Percentiles rank a stretch among this genome's conserved stretches.
phyloP scores from a whole-genome alignment of 2,329 filamentous ascomycete species.

The Rosellinia necatrix region DNA sequence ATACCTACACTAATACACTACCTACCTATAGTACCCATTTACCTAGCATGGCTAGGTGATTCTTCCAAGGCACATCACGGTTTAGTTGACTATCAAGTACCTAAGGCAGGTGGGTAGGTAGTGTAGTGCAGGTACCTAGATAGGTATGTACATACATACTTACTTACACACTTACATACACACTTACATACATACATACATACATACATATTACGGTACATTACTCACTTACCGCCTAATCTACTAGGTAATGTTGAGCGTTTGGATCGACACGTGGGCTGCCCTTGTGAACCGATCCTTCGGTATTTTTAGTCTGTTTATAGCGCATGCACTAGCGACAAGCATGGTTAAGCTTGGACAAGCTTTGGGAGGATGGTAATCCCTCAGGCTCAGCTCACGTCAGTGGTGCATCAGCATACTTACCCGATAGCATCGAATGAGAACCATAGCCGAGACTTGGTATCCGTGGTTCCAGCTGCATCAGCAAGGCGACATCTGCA shows the following conservation, averaged over 20 bases:
- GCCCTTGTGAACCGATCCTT: conserved; percentile 22
- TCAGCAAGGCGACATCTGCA: neutral
- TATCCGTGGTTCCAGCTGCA: neutral
- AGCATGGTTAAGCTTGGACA: neutral
- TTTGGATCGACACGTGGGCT: conserved; percentile 26
- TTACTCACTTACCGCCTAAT: too few species aligned
- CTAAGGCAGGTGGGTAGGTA: too few species aligned
- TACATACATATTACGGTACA: neutral
- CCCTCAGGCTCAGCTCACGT: neutral
- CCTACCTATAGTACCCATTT: too few species aligned
- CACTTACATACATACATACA: too few species aligned
- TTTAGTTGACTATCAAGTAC: too few species aligned
- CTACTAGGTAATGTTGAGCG: too few species aligned
- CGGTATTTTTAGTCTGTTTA: conserved; percentile 25
- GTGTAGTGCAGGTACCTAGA: too few species aligned
- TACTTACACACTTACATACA: too few species aligned
- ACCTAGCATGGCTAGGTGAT: too few species aligned
- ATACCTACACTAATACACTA: too few species aligned
- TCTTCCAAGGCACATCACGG: too few species aligned
- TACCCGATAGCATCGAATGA: neutral
- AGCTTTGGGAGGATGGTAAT: conserved; percentile 6
- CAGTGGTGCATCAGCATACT: neutral
- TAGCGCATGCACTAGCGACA: conserved; percentile 1
- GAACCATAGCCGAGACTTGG: neutral
- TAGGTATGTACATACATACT: too few species aligned